Evolutionary conservation across 192 early-diverging fungal genomes (phyloP), one percentile per base, ranked within the genome.

Genomic region (Dissophora globulifera): DNA sequence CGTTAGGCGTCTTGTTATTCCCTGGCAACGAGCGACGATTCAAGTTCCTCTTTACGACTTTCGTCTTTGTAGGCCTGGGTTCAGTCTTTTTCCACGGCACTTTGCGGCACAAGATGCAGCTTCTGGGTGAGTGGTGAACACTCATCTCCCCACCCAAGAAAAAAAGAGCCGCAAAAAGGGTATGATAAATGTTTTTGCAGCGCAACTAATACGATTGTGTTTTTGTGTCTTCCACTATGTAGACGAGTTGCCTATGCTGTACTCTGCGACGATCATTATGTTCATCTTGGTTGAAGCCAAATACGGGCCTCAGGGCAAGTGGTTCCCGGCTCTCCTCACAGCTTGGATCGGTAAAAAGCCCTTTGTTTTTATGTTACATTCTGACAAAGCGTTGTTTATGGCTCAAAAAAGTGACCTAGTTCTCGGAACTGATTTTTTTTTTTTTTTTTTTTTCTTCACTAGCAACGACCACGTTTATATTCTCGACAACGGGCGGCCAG

Each of bases 11-110:
- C 3, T 78, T 74, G 10, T 78, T 69, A 50, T 80, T 82, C 16
- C 81, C 86, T 0, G 58, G 57, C 16, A 42, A 85, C 48, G 47
- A 41, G 11, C 50, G 61, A 16, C 78, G 85, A 22, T 84, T 86
- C 35, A 83, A 64, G 30, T 45, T 85, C 11, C 71, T 84, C 2
- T 87, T 84, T 31, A 64, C 69, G 7, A 79, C 86, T 0, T 81
- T 91, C 46, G 80, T 81, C 9, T 63, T 90, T 0, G 86, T 94
- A 15, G 93, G 93, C 12, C 49, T 91, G 6, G 93, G 93, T 12
- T 89, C 86, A 47, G 87, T 86, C 32, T 76, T 90, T 58, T 93
- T 93, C 83, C 93, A 93, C 71, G 90, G 85, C 17, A 91, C 93
- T 0, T 79, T 94, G 9, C 83, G 79, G 27, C 88, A 87, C 72